phyloP scores from a whole-genome alignment of 495 filamentous ascomycete species.

The Tuber magnatum region DNA sequence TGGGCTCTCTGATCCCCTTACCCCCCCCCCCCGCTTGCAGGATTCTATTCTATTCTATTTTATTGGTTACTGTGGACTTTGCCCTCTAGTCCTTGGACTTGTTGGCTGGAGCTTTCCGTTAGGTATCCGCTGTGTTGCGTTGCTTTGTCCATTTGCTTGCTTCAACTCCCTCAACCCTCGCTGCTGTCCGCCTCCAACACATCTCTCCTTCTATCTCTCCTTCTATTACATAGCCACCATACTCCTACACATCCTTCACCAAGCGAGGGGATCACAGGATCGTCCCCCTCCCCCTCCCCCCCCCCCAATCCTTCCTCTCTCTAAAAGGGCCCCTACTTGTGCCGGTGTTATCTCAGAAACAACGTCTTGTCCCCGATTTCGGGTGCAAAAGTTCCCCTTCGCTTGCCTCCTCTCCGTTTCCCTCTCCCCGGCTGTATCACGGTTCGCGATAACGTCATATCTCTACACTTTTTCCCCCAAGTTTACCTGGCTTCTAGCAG shows the following conservation, averaged over 20 bases:
- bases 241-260: background rate
- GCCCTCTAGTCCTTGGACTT: background rate
- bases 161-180: background rate
- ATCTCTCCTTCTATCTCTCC: background rate
- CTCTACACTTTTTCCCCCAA: conserved; percentile 21
- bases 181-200: background rate
- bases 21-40: background rate
- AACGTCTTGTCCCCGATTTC: background rate
- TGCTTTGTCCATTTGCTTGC: background rate
- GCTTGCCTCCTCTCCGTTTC: background rate
- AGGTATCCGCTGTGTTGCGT: background rate
- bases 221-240: conserved; percentile 1
- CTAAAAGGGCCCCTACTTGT: background rate
- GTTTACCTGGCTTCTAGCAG: conserved; percentile 39
- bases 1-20: background rate
- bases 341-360: background rate
- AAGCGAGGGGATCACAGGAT: conserved; percentile 29
- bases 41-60: background rate
- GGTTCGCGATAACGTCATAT: conserved; percentile 37
- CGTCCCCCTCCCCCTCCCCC: conserved; percentile 17
- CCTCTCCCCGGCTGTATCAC: conserved; percentile 28
- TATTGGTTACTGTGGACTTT: background rate
- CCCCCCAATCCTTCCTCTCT: conserved; percentile 15
- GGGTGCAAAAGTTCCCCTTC: background rate
- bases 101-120: background rate